Evolutionary conservation across 169 alveolate genomes (phyloP).

Genomic region (Sarcocystis neurona): DNA sequence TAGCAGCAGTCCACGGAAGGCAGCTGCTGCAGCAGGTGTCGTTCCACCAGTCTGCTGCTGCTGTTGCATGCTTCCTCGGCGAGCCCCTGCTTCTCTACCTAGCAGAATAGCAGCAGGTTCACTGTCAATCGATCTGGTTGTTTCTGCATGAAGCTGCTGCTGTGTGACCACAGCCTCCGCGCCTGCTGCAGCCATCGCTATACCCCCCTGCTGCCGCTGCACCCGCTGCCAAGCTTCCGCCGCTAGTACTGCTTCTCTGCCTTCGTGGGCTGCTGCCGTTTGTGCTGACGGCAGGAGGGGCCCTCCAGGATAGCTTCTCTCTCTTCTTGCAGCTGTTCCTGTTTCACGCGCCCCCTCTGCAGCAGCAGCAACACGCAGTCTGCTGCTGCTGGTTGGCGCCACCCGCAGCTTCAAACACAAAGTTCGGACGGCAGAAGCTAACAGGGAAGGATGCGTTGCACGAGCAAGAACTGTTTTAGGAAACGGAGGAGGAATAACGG

Average conservation of each 20-base stretch:
- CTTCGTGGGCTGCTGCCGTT: too few species aligned
- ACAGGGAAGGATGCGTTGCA: neutral
- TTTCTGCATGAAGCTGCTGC: too few species aligned
- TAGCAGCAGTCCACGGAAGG: conserved; percentile 9
- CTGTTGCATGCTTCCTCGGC: too few species aligned
- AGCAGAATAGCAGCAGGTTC: too few species aligned
- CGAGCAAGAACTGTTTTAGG: neutral
- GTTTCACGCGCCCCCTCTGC: neutral
- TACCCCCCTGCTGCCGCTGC: too few species aligned
- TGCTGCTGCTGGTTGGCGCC: neutral
- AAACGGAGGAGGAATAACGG: neutral
- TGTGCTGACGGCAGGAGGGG: conserved; percentile 7
- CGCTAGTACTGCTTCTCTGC: too few species aligned
- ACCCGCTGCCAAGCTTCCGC: too few species aligned
- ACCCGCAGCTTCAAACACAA: conserved; percentile 18
- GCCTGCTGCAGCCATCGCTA: too few species aligned
- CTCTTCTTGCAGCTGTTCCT: neutral
- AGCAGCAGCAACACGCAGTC: neutral
- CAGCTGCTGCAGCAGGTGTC: neutral
- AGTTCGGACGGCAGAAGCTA: neutral
- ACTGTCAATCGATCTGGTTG: too few species aligned
- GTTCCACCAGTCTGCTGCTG: too few species aligned
- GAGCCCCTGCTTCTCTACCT: too few species aligned
- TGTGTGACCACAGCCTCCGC: too few species aligned
- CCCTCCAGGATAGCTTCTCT: neutral